Evolutionary conservation across 2,329 filamentous ascomycete genomes (phyloP).

Genomic region (Cytospora piceae): DNA sequence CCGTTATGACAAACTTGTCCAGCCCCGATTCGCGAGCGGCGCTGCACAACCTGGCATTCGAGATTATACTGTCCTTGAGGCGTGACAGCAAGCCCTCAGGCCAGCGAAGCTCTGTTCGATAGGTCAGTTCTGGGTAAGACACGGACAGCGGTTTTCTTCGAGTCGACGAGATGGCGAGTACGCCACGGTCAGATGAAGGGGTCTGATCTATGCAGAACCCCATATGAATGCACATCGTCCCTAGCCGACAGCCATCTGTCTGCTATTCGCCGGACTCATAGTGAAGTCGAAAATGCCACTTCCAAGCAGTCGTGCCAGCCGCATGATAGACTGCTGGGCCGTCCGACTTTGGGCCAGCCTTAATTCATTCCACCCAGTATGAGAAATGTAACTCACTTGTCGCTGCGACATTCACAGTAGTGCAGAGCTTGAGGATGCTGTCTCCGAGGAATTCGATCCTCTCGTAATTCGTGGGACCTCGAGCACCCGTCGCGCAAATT

Average conservation of each 20-base stretch:
- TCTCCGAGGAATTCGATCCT: conserved; percentile 88
- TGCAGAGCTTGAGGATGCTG: conserved; percentile 75
- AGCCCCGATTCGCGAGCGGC: conserved; percentile 67
- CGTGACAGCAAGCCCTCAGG: conserved; percentile 77
- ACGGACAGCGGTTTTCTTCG: neutral
- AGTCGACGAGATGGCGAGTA: neutral
- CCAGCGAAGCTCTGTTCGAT: conserved; percentile 60
- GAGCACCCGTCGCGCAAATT: conserved; percentile 67
- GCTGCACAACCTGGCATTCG: conserved; percentile 72
- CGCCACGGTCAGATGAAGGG: neutral
- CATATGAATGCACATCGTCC: neutral
- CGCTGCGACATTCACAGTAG: conserved; percentile 66
- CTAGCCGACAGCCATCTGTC: neutral
- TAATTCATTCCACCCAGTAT: neutral
- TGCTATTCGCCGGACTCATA: neutral
- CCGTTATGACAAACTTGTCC: conserved; percentile 72
- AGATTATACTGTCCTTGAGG: conserved; percentile 70
- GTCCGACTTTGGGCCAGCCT: neutral
- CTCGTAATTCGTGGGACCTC: conserved; percentile 72
- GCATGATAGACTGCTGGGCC: neutral
- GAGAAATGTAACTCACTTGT: conserved; percentile 46
- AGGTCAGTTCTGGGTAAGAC: neutral
- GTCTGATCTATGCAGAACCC: neutral
- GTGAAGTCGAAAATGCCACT: neutral
- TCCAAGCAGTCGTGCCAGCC: neutral